These are phyloP conservation scores for Aspergillus sp. DNA, from an alignment of 2,329 filamentous ascomycete genomes.

Conservation along the genomic window DNA sequence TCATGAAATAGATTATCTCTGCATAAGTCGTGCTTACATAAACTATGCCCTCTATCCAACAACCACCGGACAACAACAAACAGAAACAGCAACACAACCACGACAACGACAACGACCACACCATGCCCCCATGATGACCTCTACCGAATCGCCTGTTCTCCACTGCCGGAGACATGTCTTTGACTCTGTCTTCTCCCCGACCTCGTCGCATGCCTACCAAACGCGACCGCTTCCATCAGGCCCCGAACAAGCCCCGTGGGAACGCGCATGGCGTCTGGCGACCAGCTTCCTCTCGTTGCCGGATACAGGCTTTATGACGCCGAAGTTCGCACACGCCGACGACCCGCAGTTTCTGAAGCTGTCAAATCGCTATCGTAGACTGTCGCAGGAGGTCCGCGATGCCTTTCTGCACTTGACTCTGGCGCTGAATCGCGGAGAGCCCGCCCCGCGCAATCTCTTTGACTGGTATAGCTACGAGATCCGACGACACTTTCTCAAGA, in stretches of 20 bases:
- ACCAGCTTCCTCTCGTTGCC: conserved; percentile 40
- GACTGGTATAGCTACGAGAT: conserved; percentile 46
- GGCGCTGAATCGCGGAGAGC: conserved; percentile 15
- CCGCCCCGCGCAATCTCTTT: conserved; percentile 26
- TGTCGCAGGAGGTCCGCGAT: conserved; percentile 28
- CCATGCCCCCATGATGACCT: conserved; percentile 27
- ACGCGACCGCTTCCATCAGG: conserved; percentile 23
- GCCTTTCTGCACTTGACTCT: conserved; percentile 32
- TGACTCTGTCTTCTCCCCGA: conserved; percentile 42
- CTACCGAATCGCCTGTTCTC: conserved; percentile 20
- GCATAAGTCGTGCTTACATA: too few species aligned
- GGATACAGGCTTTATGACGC: conserved; percentile 28
- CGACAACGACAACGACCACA: too few species aligned
- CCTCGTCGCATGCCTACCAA: conserved; percentile 32
- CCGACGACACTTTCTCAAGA: conserved; percentile 40
- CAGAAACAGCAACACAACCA: too few species aligned
- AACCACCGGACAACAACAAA: too few species aligned
- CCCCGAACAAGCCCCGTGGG: conserved; percentile 34
- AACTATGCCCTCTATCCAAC: too few species aligned
- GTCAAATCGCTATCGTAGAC: conserved; percentile 29
- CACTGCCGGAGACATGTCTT: conserved; percentile 40
- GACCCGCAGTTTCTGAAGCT: conserved; percentile 26
- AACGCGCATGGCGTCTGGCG: conserved; percentile 40
- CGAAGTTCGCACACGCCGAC: conserved; percentile 20
- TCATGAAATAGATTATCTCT: too few species aligned